Conservation (phyloP, 495 filamentous ascomycete species). For the Cercophora sp. region DNA sequence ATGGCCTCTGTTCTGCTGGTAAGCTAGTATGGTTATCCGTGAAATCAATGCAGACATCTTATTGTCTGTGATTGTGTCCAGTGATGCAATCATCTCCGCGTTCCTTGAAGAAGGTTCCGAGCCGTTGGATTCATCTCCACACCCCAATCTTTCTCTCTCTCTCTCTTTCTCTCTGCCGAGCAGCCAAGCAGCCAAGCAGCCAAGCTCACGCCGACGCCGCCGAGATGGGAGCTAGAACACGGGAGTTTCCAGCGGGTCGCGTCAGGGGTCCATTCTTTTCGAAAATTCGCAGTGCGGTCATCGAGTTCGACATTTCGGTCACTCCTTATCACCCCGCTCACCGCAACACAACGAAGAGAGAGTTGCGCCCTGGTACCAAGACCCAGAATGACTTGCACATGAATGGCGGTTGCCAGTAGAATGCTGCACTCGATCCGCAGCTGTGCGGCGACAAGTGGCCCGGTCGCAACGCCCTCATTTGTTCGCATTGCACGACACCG, state of each 20-base stretch:
- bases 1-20: too few relatives aligned
- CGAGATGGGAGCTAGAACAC: background rate
- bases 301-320: background rate
- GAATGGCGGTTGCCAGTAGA: slow-evolving; percentile 13
- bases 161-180: too few relatives aligned
- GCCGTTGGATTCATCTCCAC: too few relatives aligned
- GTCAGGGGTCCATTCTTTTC: background rate
- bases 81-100: too few relatives aligned
- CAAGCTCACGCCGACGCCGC: too few relatives aligned
- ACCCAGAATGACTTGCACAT: slow-evolving; percentile 21
- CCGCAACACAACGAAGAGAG: background rate
- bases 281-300: background rate
- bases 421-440: slow-evolving; percentile 38
- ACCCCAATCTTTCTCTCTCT: too few relatives aligned
- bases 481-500: slow-evolving; percentile 37
- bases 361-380: background rate
- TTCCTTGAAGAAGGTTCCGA: too few relatives aligned
- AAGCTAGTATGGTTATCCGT: too few relatives aligned
- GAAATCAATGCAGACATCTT: too few relatives aligned
- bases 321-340: background rate
- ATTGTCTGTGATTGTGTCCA: too few relatives aligned
- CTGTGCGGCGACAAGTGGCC: slow-evolving; percentile 34
- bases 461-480: slow-evolving; percentile 28
- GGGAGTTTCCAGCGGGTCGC: background rate
- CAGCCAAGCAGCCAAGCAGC: too few relatives aligned